A percentile compares a stretch with the other conserved stretches of the same genome.
phyloP scores from a whole-genome alignment of 805 yeast species.

The Nakazawaea ishiwadae region DNA sequence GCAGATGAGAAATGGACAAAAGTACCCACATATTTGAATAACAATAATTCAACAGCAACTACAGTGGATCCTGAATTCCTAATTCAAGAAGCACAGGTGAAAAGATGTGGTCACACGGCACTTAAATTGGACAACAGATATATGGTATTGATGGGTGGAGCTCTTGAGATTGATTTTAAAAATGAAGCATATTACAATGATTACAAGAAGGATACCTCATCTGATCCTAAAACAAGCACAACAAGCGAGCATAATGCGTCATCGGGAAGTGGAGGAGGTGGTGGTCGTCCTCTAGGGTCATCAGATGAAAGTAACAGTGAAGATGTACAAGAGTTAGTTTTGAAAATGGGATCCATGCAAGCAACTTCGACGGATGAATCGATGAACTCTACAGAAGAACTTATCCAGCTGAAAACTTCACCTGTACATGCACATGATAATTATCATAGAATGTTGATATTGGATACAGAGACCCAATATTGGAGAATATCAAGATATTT shows the following conservation, averaged over 20 bases:
- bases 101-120: constrained; percentile 12
- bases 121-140: constrained; percentile 5
- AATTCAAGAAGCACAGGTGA: constrained; percentile 9
- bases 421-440: background rate
- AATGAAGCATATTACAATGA: constrained; percentile 6
- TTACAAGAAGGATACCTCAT: constrained; percentile 11
- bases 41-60: background rate
- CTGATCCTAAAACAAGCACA: constrained; percentile 1
- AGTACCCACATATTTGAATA: constrained; percentile 6
- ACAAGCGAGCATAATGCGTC: constrained; percentile 3
- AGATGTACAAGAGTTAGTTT: constrained; percentile 7
- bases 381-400: too few species aligned
- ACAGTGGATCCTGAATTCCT: background rate
- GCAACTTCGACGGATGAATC: background rate
- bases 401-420: background rate
- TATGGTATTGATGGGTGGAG: constrained; percentile 11
- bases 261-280: constrained; percentile 3
- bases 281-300: background rate
- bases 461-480: constrained; percentile 9
- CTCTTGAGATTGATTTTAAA: constrained; percentile 11
- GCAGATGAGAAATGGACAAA: constrained; percentile 36
- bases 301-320: constrained; percentile 7
- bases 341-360: constrained; percentile 1
- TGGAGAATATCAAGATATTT: constrained; percentile 9
- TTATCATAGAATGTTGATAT: constrained; percentile 9